Evolutionary conservation across 805 yeast genomes (phyloP), one percentile per base, ranked within the genome.

Genomic region (Pichia nanzhaoensis): DNA sequence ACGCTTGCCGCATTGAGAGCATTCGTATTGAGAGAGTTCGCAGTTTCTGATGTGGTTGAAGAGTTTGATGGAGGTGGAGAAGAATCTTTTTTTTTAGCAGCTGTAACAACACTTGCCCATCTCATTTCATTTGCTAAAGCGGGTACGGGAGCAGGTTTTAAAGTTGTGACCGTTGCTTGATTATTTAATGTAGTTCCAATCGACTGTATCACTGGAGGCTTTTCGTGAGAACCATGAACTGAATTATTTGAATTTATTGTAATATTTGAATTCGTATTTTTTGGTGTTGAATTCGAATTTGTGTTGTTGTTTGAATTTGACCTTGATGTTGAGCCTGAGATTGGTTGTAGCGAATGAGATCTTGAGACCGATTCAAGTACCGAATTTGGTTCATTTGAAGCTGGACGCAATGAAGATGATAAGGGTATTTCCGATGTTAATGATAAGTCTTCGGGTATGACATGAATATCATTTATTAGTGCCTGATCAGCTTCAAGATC

Each of bases 401-500:
- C n/a, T 16, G 35, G 13, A 8, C 44, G 30, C 14, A 51, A 44
- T 16, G 56, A 45, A 7, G 33, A 30, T 9, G 33, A 30, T 30
- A 10, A 24, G 28, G 28, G 28, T 24, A 24, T 24, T 24, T 24
- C 28, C 10, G 28, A 24, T 7, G 6, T 24, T 10, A 24, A 24
- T 14, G 47, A 30, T 5, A 48, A 16, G 33, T 46, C 57, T 16
- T 46, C 51, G 32, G 51, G 37, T 5, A 56, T 38, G 8, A 55
- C 58, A 35, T 60, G 62, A 30, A 60, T 58, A 24, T 63, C 68
- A 21, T 52, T 60, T 43, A 49, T 63, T 54, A 48, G 51, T 4
- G 57, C 53, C 37, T 61, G 65, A 22, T 79, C 81, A 34, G 60
- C 58, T 22, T 74, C 80, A 40, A 90, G 74, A 45, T 82, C 85